These are phyloP conservation scores for Blastocystis sp. DNA, from an alignment of 352 stramenopile genomes.

Conservation along the genomic window DNA sequence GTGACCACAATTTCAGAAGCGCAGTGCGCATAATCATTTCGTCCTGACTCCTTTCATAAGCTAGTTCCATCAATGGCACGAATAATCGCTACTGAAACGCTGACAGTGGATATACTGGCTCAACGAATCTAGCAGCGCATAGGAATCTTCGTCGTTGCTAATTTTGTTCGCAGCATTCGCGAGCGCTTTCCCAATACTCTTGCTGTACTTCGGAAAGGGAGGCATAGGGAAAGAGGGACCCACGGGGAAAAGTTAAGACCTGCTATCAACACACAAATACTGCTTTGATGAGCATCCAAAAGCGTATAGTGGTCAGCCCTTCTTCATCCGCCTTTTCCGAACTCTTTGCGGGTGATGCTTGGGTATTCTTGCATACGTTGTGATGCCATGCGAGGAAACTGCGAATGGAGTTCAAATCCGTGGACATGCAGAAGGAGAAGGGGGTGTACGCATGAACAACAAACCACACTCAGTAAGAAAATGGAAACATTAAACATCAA, in stretches of 20 bases:
- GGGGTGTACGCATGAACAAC: neutral
- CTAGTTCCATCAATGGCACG: neutral
- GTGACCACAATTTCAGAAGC: slow-evolving; percentile 63
- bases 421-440: too few relatives aligned
- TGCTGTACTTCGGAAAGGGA: slow-evolving; percentile 43
- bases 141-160: slow-evolving; percentile 37
- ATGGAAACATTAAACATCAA: neutral
- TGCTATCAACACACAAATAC: neutral
- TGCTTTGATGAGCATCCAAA: neutral
- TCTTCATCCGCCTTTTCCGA: too few relatives aligned
- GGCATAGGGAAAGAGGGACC: neutral
- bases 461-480: neutral
- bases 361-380: too few relatives aligned
- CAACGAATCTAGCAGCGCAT: neutral
- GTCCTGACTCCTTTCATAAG: slow-evolving; percentile 25
- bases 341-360: too few relatives aligned
- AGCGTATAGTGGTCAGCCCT: neutral
- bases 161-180: slow-evolving; percentile 57
- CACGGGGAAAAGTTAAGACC: neutral
- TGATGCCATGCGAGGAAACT: too few relatives aligned
- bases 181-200: slow-evolving; percentile 26
- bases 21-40: slow-evolving; percentile 43
- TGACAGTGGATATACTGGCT: slow-evolving; percentile 46
- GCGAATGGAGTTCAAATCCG: too few relatives aligned
- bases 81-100: slow-evolving; percentile 19